These are phyloP conservation scores for Tolypocladium endophyticum DNA, from an alignment of 2,329 filamentous ascomycete species.

Conservation along the genomic window DNA sequence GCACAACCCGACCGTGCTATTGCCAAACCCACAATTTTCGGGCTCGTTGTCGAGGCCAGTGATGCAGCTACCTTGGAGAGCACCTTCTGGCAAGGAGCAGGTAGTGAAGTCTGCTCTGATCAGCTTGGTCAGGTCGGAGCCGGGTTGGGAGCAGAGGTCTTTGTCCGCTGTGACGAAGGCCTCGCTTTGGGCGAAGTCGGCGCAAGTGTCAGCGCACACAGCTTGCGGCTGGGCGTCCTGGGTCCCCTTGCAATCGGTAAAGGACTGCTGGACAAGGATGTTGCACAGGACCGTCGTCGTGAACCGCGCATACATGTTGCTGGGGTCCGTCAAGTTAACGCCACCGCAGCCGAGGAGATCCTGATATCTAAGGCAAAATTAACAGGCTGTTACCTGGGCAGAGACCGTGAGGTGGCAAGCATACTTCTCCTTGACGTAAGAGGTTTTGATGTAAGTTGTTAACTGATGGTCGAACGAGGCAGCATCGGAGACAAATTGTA, in stretches of 20 bases:
- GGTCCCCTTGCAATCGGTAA: conserved; percentile 55
- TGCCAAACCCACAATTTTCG: conserved; percentile 74
- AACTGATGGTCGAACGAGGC: conserved; percentile 70
- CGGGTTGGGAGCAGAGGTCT: conserved; percentile 59
- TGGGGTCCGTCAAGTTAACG: conserved; percentile 68
- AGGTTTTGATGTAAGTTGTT: conserved; percentile 58
- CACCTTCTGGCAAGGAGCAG: conserved; percentile 72
- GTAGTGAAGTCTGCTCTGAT: conserved; percentile 89
- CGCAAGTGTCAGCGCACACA: conserved; percentile 83
- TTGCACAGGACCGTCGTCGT: conserved; percentile 90
- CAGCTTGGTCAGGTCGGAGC: conserved; percentile 56
- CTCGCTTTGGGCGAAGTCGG: conserved; percentile 80
- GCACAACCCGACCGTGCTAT: conserved; percentile 66
- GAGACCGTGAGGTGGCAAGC: conserved; percentile 15
- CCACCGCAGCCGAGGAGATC: conserved; percentile 68
- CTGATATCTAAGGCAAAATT: conserved; percentile 53
- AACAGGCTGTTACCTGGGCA: not conserved
- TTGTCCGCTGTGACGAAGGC: conserved; percentile 69
- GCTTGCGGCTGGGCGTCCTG: conserved; percentile 51
- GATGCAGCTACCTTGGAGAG: conserved; percentile 68
- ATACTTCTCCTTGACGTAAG: conserved; percentile 72
- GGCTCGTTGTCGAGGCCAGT: conserved; percentile 70
- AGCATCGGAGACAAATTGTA: conserved; percentile 67
- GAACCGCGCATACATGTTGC: conserved; percentile 81
- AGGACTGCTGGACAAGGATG: conserved; percentile 84